Conservation (phyloP, 2,329 filamentous ascomycete genomes). For the Xylariaceae sp. region DNA sequence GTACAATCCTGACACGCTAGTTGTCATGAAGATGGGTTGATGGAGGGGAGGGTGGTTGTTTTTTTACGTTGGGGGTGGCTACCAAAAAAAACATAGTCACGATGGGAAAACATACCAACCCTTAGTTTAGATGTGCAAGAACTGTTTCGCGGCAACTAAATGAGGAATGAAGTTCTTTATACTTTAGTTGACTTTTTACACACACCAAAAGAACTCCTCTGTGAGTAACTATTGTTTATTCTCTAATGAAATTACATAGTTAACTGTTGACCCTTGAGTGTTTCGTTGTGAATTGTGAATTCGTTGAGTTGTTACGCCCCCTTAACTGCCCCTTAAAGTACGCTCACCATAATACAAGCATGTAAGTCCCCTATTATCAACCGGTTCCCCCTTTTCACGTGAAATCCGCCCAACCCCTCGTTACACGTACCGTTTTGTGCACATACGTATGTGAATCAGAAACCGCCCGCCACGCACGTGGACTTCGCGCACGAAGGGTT, state of each 20-base stretch:
- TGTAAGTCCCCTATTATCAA: too few relatives aligned
- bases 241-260: slow-evolving; percentile 14
- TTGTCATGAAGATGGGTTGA: slow-evolving; percentile 12
- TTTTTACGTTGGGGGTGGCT: slow-evolving; percentile 2
- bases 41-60: neutral
- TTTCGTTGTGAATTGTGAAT: neutral
- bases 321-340: too few relatives aligned
- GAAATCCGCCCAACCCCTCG: too few relatives aligned
- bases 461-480: too few relatives aligned
- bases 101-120: neutral
- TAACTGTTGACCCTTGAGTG: neutral
- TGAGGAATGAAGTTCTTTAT: slow-evolving; percentile 18
- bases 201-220: neutral
- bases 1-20: slow-evolving; percentile 12
- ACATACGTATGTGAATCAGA: too few relatives aligned
- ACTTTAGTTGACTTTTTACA: neutral
- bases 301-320: too few relatives aligned
- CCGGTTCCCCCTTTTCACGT: too few relatives aligned
- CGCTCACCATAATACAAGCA: too few relatives aligned
- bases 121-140: slow-evolving; percentile 12
- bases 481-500: too few relatives aligned
- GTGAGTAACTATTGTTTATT: slow-evolving; percentile 9
- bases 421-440: too few relatives aligned
- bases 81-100: neutral
- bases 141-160: slow-evolving; percentile 14